A percentile compares a stretch with the other conserved stretches of the same genome.
phyloP scores from a whole-genome alignment of 805 yeast genomes.

The Candida andamanensis region DNA sequence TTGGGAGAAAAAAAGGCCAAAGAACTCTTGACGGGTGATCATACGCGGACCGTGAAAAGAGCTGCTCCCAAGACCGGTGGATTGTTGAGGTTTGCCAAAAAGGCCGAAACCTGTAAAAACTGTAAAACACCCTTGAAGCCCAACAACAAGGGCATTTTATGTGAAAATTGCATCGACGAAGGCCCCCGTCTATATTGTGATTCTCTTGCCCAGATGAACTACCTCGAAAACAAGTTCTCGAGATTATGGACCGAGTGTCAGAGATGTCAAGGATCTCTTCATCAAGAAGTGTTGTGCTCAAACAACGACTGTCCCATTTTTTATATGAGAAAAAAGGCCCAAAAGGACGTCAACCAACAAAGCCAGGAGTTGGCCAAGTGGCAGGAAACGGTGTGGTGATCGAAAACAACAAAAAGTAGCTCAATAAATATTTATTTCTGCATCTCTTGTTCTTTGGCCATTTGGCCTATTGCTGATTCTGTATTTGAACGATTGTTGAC shows the following conservation, averaged over 20 bases:
- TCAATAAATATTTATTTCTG: too few relatives aligned
- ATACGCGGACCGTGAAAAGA: slow-evolving; percentile 71
- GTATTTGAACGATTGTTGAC: slow-evolving; percentile 29
- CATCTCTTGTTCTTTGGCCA: too few relatives aligned
- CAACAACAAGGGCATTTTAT: slow-evolving; percentile 63
- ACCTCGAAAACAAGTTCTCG: slow-evolving; percentile 75
- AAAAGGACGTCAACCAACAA: slow-evolving; percentile 61
- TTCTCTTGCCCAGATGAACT: slow-evolving; percentile 74
- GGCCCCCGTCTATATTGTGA: slow-evolving; percentile 80
- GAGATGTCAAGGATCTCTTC: slow-evolving; percentile 92
- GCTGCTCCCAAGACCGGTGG: slow-evolving; percentile 81
- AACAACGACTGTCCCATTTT: slow-evolving; percentile 97
- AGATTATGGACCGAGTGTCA: slow-evolving; percentile 98
- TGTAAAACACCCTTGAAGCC: slow-evolving; percentile 76
- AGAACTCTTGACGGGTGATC: slow-evolving; percentile 76
- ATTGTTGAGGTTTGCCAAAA: slow-evolving; percentile 84
- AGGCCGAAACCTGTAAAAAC: slow-evolving; percentile 81
- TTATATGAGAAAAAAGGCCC: slow-evolving; percentile 89
- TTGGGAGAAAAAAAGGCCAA: slow-evolving; percentile 81
- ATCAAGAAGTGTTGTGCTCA: slow-evolving; percentile 92
- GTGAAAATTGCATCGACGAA: slow-evolving; percentile 73
- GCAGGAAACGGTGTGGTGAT: slow-evolving; percentile 55
- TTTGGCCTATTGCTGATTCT: too few relatives aligned
- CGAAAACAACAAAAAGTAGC: too few relatives aligned
- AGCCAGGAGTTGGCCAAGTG: slow-evolving; percentile 58